These are phyloP conservation scores for Pseudozyma hubeiensis DNA, from an alignment of 1,284 basidiomycete genomes.

Conservation along the genomic window DNA sequence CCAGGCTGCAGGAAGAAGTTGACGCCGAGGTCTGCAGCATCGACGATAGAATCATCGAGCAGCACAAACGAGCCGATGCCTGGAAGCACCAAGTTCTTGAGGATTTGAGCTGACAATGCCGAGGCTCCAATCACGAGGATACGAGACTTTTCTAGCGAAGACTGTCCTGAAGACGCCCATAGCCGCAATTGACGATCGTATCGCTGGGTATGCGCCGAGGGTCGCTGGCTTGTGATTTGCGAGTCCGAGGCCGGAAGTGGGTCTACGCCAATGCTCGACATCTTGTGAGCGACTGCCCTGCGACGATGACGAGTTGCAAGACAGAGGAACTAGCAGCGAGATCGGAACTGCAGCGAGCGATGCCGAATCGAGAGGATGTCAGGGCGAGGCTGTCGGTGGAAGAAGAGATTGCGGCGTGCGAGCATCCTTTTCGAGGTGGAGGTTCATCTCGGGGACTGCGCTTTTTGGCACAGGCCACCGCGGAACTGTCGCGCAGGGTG, in stretches of 20 bases:
- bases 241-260: conserved; percentile 37
- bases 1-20: conserved; percentile 89
- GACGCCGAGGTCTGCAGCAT: conserved; percentile 85
- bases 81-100: conserved; percentile 95
- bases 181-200: conserved; percentile 74
- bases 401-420: not conserved
- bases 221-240: conserved; percentile 36
- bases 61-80: conserved; percentile 92
- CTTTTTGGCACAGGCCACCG: conserved; percentile 9
- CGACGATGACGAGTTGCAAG: not conserved
- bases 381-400: not conserved
- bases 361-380: not conserved
- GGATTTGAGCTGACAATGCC: conserved; percentile 83
- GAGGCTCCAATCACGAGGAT: conserved; percentile 84
- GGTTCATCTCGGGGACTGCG: not conserved
- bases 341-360: not conserved
- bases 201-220: conserved; percentile 63
- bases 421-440: conserved; percentile 2
- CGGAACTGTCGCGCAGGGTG: no score
- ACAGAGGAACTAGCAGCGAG: no score
- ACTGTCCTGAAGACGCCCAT: conserved; percentile 93
- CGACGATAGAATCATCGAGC: conserved; percentile 77
- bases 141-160: conserved; percentile 85
- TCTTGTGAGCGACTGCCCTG: conserved; percentile 2
- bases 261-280: conserved; percentile 43